Base-by-base conservation (phyloP, 2,329 filamentous ascomycete species). In the Escovopsis sp. region DNA sequence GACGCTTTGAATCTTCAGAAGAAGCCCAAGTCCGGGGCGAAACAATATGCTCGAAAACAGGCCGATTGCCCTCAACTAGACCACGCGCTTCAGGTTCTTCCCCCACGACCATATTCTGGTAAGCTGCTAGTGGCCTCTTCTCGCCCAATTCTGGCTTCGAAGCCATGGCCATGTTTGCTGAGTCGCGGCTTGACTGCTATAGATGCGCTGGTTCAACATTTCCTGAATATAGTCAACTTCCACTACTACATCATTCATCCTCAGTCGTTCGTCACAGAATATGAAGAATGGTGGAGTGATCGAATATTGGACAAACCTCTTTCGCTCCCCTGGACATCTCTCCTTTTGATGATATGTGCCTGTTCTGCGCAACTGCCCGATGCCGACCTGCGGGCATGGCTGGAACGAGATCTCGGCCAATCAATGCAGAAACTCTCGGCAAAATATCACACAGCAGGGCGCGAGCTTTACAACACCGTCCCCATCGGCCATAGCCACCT, bases 221-320 rank as follows among this genome's bases (percentile, higher is more conserved):
- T 64, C 41, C 49, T 64, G 12, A 52, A 54, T 39, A 53, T 56
- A 35, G 60, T 59, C 46, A 64, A 64, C 45, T 63, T 53, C 40
- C 60, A 63, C 45, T 60, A 61, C 52, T 64, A 64, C 44, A 58
- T 63, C 39, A 48, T 63, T 28, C 62, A 64, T 42, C 58, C 62
- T 0, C 47, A 55, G 0, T 50, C 52, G 5, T 63, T 64, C 33
- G 33, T 61, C 11, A 54, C 58, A 33, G 59, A 63, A 23, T 64
- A 64, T 36, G 49, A 55, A 32, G 44, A 48, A 12, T 64, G 62
- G 61, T 64, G 61, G 58, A 41, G 45, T 12, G 46, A 49, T 19
- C 53, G 59, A 32, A 48, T 51, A 35, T 53, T 53, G 10, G 48
- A 51, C 28, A 49, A 49, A 18, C 59, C 58, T n/a, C 50, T 64